Conservation (phyloP, 192 early-diverging fungal genomes). For the Linnemannia zychae region DNA sequence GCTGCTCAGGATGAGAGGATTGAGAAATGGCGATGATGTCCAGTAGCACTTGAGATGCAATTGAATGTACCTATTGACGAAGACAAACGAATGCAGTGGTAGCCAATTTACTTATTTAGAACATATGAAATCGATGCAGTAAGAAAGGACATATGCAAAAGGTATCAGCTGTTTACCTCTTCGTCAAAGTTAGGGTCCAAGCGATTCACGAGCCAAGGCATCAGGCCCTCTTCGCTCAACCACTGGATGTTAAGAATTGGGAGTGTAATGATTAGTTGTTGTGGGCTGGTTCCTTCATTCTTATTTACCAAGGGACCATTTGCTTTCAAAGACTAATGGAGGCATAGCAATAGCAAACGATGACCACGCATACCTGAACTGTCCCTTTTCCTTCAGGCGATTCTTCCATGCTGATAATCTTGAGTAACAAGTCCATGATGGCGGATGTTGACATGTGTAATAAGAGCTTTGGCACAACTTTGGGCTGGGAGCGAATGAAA, state of each 20-base stretch:
- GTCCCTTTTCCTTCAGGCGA: constrained; percentile 87
- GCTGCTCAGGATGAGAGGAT: constrained; percentile 74
- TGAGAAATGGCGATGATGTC: constrained; percentile 89
- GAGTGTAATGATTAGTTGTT: neutral
- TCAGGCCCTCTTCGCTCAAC: constrained; percentile 86
- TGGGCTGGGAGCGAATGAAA: constrained; percentile 84
- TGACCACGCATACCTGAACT: constrained; percentile 71
- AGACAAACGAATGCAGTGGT: neutral
- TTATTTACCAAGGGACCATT: neutral
- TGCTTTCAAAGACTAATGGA: neutral
- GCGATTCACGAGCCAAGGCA: constrained; percentile 80
- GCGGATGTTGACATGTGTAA: constrained; percentile 89
- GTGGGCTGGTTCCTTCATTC: neutral
- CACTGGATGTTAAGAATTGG: constrained; percentile 66
- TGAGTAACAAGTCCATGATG: constrained; percentile 92
- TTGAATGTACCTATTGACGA: constrained; percentile 73
- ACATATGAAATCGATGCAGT: neutral
- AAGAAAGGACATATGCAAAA: neutral
- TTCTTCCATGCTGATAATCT: constrained; percentile 94
- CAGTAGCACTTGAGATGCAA: constrained; percentile 83
- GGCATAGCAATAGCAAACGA: neutral
- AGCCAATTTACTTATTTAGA: neutral
- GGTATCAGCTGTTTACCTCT: constrained; percentile 67
- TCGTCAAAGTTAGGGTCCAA: constrained; percentile 85
- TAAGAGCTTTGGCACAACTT: constrained; percentile 83